A percentile compares a stretch with the other conserved stretches of the same genome.
These are phyloP conservation scores for Tetrapisispora phaffii DNA, from an alignment of 805 yeast genomes.

Conservation along the genomic window DNA sequence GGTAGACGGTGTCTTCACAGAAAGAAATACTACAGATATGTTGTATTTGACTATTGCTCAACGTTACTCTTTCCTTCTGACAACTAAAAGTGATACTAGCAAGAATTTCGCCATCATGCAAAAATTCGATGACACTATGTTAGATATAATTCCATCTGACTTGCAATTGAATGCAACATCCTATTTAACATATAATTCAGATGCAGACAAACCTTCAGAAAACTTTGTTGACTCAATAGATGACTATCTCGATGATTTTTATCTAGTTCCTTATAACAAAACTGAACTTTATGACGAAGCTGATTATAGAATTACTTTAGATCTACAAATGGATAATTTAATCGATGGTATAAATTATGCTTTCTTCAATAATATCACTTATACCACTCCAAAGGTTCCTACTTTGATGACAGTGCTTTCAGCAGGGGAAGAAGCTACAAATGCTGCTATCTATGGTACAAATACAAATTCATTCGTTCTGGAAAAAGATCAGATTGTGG, in stretches of 20 bases:
- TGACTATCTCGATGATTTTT: slow-evolving; percentile 65
- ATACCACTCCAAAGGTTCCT: slow-evolving; percentile 76
- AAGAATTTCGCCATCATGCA: slow-evolving; percentile 77
- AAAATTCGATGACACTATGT: slow-evolving; percentile 70
- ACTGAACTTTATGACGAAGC: slow-evolving; percentile 52
- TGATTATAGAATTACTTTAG: slow-evolving; percentile 58
- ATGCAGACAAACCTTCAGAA: slow-evolving; percentile 33
- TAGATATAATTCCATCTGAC: slow-evolving; percentile 62
- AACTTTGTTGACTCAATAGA: slow-evolving; percentile 38
- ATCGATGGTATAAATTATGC: slow-evolving; percentile 87
- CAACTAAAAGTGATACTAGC: slow-evolving; percentile 54
- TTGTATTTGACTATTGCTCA: slow-evolving; percentile 85
- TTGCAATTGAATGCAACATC: slow-evolving; percentile 66
- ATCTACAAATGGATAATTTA: slow-evolving; percentile 77
- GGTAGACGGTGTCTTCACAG: slow-evolving; percentile 83
- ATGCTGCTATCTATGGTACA: slow-evolving; percentile 56
- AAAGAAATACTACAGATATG: slow-evolving; percentile 58
- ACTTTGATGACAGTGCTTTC: slow-evolving; percentile 67
- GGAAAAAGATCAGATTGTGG: slow-evolving; percentile 46
- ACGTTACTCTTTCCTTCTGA: slow-evolving; percentile 72
- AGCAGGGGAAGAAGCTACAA: slow-evolving; percentile 51
- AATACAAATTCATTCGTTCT: slow-evolving; percentile 71
- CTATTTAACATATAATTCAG: slow-evolving; percentile 50
- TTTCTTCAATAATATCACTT: slow-evolving; percentile 85
- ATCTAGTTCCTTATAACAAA: slow-evolving; percentile 53